Base-by-base conservation (phyloP, 2,329 filamentous ascomycete species). In the Arthrobotrys pseudoclavata region DNA sequence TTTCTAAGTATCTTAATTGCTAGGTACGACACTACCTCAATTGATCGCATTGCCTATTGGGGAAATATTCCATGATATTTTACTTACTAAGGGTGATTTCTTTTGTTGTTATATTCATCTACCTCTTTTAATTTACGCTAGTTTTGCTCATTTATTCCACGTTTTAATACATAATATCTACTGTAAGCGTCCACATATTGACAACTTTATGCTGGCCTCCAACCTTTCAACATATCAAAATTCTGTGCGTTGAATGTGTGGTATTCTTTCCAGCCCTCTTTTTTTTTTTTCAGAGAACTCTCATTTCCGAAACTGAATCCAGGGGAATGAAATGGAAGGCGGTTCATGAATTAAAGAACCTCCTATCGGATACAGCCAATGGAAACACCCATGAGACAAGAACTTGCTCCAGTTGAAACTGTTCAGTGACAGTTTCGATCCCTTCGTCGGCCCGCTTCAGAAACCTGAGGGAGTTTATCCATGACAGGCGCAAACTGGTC, bases 261-360 rank as follows among this genome's bases (percentile, higher is more conserved):
- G 10, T 42, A 60, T 42, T 57, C 18, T 55, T 18, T 34, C 13
- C 37, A n/a, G 34, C 47, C 22, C 12, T 50, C 6, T 18, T 20
- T n/a, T 34, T 22, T 1, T 18, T 18, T 18, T 18, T 37, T 37
- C 42, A 4, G 42, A 20, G 42, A 45, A 45, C 42, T 10, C 15
- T 20, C 9, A 9, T 50, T 50, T 50, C 31, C 20, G 55, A 60
- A 60, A 60, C 55, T 60, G 20, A 24, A n/a, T 13, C 24, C n/a
- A 37, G 29, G 34, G 55, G 53, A 22, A 60, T 60, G 34, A n/a
- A 22, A 40, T 60, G 34, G 34, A 57, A 37, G 53, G 53, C 53
- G 53, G 53, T 12, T 37, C 20, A 42, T 13, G 12, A 26, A 10
- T 22, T 18, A 24, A 29, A 10, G 42, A 18, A 45, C n/a, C n/a